Base-by-base conservation (phyloP, 2,329 filamentous ascomycete genomes). In the Fusarium fracticaudum region DNA sequence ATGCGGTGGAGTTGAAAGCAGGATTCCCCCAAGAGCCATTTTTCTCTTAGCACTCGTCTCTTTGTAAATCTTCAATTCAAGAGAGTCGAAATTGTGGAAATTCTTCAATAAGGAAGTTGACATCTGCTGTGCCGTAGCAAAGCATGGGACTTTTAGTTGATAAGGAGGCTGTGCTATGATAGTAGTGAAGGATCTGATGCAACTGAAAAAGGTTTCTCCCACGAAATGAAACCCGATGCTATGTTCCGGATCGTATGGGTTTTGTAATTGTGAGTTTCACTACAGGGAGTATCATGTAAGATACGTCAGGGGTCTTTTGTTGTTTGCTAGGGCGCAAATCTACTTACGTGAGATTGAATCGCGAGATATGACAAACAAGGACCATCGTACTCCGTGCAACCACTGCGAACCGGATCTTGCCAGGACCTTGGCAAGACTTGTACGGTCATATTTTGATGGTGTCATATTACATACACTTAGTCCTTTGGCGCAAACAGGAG, bases 1-100 rank as follows among this genome's bases (percentile, higher is more conserved):
- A 35, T 64, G 12, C 20, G 22, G 71, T 71, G 71, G 71, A 74
- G 70, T 73, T 55, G 47, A 22, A 37, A 51, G 48, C 38, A 44
- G 41, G 43, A 66, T 35, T 44, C 24, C 40, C 53, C 31, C 20
- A 51, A 37, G 31, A 29, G 15, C 18, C 20, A 33, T 45, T 40
- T 41, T 31, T 44, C 29, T 44, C 24, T 29, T 17, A 37, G 37
- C 18, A 44, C 26, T 26, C 22, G 24, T 40, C 45, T 22, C 33
- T 53, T 53, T 51, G 8, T 41, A 35, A 29, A 69, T 43, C 20
- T 13, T 17, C 15, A 44, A 37, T 53, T 53, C n/a, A 37, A 22
- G 40, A 40, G 18, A 31, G 20, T 44, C 17, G 37, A 50, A 44
- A 24, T 48, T 68, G 18, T 50, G 44, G 37, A 11, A 40, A 41